Base-by-base conservation (phyloP, 148 eudicot genomes). In the Polygonum aviculare region DNA sequence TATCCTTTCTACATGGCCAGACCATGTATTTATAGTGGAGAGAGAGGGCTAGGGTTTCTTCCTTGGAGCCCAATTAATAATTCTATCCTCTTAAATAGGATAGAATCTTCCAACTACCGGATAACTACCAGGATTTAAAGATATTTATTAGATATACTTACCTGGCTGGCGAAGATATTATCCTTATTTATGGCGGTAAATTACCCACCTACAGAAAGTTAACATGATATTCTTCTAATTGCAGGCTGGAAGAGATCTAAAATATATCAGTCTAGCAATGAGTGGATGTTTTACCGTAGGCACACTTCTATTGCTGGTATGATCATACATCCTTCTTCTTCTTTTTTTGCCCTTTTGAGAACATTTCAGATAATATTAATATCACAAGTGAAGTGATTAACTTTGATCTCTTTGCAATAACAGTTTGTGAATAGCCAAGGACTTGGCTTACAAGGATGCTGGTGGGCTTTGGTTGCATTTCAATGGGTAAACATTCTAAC, bases 221-320 rank as follows among this genome's bases (percentile, higher is more conserved):
- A 31, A 62, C 38, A 62, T 11, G 10, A 35, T 44, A 55, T 36
- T n/a, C 15, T 65, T 78, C 5, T 52, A 70, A 73, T 49, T 86
- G 86, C 88, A 94, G 98, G 97, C 97, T 57, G 97, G 97, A 76
- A 82, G 97, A 47, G 98, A 94, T 77, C 87, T 94, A 22, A 90
- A 80, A 77, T 92, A 87, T 73, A 87, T 92, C 76, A 94, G 95
- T 74, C 18, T 84, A 63, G 80, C 98, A 59, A 94, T 94, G 98
- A 86, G 77, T 55, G 88, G 86, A 40, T 90, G 96, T 51, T 89
- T 94, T 78, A 76, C 76, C 75, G 73, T 90, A 74, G 95, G 96
- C 62, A 77, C 88, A 41, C 87, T 94, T 79, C 83, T 89, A 14
- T 78, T 94, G 67, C 41, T 90, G 97, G 98, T 92, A 89, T 47